Base-by-base conservation (phyloP, 2,329 filamentous ascomycete genomes). In the Chaetomiaceae sp. region DNA sequence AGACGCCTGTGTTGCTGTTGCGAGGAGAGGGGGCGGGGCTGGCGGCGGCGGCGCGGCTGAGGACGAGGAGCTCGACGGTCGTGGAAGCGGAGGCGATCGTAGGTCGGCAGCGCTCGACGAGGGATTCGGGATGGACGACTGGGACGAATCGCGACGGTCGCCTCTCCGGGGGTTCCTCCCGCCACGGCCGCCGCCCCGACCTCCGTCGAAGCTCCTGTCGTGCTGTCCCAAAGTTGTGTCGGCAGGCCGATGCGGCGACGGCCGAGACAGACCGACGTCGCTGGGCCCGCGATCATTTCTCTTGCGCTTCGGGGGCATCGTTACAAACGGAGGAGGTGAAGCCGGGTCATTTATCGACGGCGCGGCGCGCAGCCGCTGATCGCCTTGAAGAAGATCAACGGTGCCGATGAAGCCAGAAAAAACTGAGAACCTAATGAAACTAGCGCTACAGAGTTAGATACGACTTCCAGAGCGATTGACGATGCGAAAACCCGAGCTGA, bases 251-350 rank as follows among this genome's bases (percentile, higher is more conserved):
- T 84, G 79, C 42, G 81, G 81, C 41, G 80, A 75, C 17, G 79
- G 79, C 50, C 81, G 71, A 52, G 65, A 66, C 46, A 67, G 69
- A 38, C 69, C 69, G 42, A 59, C 51, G 48, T 80, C 76, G 51
- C 65, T 64, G 50, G 68, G 66, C 42, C 64, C 64, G 54, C 76
- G 68, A 38, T 78, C 74, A 59, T 69, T 68, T 62, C 76, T 73
- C 72, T 81, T 81, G 58, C 78, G 72, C 66, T 81, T 81, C 22
- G 73, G 71, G 67, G 75, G 71, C 77, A 81, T 80, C 48, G 54
- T 67, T 37, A 53, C 42, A 38, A 17, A 40, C 27, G 40, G 42
- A 20, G 47, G 38, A 41, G 41, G 37, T 35, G 22, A 45, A 36
- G 51, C 42, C 29, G 49, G 42, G 47, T 54, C 53, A 57, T 57